Percentiles rank a stretch among this genome's conserved stretches.
These are phyloP conservation scores for Candida ipomoeae DNA, from an alignment of 805 yeast genomes.

Conservation along the genomic window DNA sequence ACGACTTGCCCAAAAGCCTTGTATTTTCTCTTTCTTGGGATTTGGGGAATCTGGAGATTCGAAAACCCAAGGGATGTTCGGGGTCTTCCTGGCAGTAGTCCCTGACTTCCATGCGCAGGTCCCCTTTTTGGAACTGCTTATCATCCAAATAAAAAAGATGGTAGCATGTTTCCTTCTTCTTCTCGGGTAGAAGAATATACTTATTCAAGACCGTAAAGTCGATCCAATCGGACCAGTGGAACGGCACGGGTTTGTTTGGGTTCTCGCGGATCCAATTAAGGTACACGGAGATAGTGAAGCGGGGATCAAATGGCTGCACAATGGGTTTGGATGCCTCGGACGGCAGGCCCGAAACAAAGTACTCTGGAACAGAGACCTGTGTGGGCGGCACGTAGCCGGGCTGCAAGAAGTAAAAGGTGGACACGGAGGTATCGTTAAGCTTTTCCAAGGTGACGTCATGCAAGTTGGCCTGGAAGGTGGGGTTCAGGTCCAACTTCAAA, in stretches of 20 bases:
- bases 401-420: constrained; percentile 6
- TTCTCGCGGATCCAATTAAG: constrained; percentile 8
- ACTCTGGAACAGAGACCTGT: constrained; percentile 4
- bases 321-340: constrained; percentile 1
- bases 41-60: constrained; percentile 18
- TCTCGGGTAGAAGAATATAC: constrained; percentile 10
- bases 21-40: constrained; percentile 24
- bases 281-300: constrained; percentile 21
- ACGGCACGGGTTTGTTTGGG: constrained; percentile 12
- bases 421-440: constrained; percentile 1
- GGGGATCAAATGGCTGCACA: constrained; percentile 20
- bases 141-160: constrained; percentile 18
- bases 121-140: constrained; percentile 2
- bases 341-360: background rate
- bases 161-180: constrained; percentile 17
- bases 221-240: constrained; percentile 21
- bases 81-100: constrained; percentile 21
- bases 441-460: constrained; percentile 3
- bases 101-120: constrained; percentile 4
- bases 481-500: constrained; percentile 4
- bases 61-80: constrained; percentile 21
- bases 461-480: background rate
- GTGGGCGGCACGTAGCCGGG: constrained; percentile 9
- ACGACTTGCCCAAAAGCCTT: constrained; percentile 27
- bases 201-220: constrained; percentile 11